Conservation (phyloP, 2,329 filamentous ascomycete genomes). For the Pyrenophora tritici-repentis region DNA sequence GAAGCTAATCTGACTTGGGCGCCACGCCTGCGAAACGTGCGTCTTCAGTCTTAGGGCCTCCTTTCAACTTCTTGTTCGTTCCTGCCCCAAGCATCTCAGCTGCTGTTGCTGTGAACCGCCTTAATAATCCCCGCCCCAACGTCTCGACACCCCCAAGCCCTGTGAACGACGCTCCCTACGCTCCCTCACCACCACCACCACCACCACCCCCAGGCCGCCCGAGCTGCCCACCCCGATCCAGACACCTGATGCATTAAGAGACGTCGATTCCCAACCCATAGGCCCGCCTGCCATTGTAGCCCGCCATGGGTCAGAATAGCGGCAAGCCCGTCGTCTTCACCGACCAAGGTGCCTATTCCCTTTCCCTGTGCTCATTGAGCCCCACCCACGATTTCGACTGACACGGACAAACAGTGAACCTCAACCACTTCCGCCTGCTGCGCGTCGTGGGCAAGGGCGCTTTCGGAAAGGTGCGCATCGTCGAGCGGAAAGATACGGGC, state of each 20-base stretch:
- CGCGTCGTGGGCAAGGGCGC: constrained; percentile 96
- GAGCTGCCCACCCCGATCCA: not conserved
- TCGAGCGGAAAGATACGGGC: constrained; percentile 94
- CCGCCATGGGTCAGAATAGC: constrained; percentile 86
- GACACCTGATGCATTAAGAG: constrained; percentile 35
- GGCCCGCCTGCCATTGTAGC: constrained; percentile 33
- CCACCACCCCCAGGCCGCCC: constrained; percentile 4
- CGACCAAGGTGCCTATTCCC: constrained; percentile 75
- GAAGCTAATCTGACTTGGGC: constrained; percentile 8
- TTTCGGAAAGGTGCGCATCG: constrained; percentile 98
- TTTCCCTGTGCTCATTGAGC: no score
- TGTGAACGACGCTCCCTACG: constrained; percentile 12
- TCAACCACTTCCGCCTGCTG: constrained; percentile 94
- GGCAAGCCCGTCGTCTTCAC: constrained; percentile 91
- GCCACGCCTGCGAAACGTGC: constrained; percentile 30
- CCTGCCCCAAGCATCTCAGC: constrained; percentile 1
- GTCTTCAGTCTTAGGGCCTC: constrained; percentile 33
- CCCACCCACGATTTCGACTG: constrained; percentile 1
- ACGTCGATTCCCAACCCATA: constrained; percentile 13
- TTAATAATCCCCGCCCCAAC: constrained; percentile 11
- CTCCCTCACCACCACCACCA: constrained; percentile 11
- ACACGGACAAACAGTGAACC: constrained; percentile 69
- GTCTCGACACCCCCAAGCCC: constrained; percentile 1
- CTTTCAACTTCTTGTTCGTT: constrained; percentile 23
- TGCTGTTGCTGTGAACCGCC: constrained; percentile 6